Evolutionary conservation across 768 basidiomycete genomes (phyloP).

Genomic region (Suillus sp.): DNA sequence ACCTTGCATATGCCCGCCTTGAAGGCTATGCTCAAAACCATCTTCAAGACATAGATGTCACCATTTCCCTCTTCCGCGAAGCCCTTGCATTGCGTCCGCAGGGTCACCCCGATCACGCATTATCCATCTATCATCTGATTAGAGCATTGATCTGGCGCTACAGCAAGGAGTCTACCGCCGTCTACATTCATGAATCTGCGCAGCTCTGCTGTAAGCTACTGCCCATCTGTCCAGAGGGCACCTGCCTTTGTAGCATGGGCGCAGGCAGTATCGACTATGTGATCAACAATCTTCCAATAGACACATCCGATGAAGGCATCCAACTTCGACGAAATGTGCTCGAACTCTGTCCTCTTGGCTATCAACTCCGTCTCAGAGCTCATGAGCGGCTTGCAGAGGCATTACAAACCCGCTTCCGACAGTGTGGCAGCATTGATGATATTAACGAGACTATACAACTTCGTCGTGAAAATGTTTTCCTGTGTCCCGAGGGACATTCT

Average conservation of each 20-base stretch:
- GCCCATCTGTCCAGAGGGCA: not conserved
- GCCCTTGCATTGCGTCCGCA: not conserved
- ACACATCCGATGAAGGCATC: not conserved
- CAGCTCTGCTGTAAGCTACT: too few relatives aligned
- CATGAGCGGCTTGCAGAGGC: not conserved
- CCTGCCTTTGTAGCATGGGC: not conserved
- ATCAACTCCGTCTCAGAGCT: not conserved
- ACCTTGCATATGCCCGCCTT: not conserved
- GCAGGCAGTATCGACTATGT: not conserved
- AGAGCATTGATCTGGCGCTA: not conserved
- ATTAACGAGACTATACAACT: not conserved
- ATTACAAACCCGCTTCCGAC: accelerated
- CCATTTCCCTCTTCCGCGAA: not conserved
- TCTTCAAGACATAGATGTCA: not conserved
- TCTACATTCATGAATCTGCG: too few relatives aligned
- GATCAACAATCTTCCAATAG: not conserved
- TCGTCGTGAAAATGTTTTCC: not conserved
- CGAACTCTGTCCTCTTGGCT: not conserved
- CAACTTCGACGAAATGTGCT: not conserved
- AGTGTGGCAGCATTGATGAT: not conserved
- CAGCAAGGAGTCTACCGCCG: not conserved
- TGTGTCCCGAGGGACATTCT: not conserved
- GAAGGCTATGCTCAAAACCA: not conserved
- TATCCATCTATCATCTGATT: not conserved
- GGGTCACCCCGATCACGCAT: not conserved